phyloP scores from a whole-genome alignment of 257 asterid species.

The Cordia subcordata region DNA sequence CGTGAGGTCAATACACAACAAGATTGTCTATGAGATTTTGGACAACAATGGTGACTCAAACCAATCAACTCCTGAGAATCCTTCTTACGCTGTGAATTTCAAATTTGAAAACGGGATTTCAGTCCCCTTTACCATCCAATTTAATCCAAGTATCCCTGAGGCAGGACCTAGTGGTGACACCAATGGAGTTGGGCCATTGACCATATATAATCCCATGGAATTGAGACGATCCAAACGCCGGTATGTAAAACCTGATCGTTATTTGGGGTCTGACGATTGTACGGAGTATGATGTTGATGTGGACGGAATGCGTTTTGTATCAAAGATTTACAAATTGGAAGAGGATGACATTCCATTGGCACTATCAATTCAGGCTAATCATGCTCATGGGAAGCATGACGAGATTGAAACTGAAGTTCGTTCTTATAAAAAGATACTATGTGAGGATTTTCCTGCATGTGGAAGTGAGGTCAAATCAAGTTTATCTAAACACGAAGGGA shows the following conservation, averaged over 20 bases:
- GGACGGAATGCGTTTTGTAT: slow-evolving; percentile 55
- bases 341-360: slow-evolving; percentile 40
- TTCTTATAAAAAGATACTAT: slow-evolving; percentile 16
- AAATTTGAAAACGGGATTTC: slow-evolving; percentile 48
- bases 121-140: slow-evolving; percentile 36
- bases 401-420: slow-evolving; percentile 18
- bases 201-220: slow-evolving; percentile 35
- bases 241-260: slow-evolving; percentile 69
- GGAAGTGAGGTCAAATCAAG: slow-evolving; percentile 21
- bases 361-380: slow-evolving; percentile 74
- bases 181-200: slow-evolving; percentile 29
- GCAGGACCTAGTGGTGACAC: slow-evolving; percentile 15
- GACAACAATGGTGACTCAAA: slow-evolving; percentile 26
- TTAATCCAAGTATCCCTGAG: slow-evolving; percentile 25
- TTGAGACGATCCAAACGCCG: slow-evolving; percentile 82
- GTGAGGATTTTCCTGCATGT: slow-evolving; percentile 11
- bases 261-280: slow-evolving; percentile 53
- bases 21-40: slow-evolving; percentile 55
- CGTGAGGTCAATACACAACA: slow-evolving; percentile 53
- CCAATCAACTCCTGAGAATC: slow-evolving; percentile 14
- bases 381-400: slow-evolving; percentile 29
- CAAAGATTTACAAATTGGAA: slow-evolving; percentile 40
- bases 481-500: slow-evolving; percentile 12
- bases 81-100: slow-evolving; percentile 47
- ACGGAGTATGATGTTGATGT: slow-evolving; percentile 65